Conservation (phyloP, 176 grass and related monocot genomes). For the Musa itinerans region DNA sequence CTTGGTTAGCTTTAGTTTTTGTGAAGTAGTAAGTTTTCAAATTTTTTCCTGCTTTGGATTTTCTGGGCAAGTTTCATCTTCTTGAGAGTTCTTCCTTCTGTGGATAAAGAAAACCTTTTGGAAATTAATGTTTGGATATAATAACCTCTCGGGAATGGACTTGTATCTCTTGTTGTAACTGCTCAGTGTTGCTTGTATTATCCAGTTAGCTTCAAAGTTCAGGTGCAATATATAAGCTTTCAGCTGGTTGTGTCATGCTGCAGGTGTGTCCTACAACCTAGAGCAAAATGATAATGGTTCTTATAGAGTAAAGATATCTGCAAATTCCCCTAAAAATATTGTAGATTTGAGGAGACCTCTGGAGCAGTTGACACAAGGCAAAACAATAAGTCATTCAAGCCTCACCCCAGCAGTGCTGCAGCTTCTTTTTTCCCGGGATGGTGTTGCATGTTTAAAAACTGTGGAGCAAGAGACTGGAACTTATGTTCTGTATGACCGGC, state of each 20-base stretch:
- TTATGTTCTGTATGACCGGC: slow-evolving; percentile 68
- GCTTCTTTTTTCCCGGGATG: slow-evolving; percentile 60
- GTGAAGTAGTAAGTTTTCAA: neutral
- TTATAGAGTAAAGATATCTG: slow-evolving; percentile 51
- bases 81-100: no score
- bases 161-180: neutral
- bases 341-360: slow-evolving; percentile 74
- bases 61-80: no score
- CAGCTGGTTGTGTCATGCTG: neutral
- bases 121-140: no score
- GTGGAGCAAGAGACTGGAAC: slow-evolving; percentile 67
- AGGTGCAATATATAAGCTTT: neutral
- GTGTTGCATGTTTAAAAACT: slow-evolving; percentile 41
- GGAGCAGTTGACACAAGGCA: slow-evolving; percentile 76
- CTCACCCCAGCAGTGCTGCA: slow-evolving; percentile 47
- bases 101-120: no score
- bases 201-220: neutral
- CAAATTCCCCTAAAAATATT: slow-evolving; percentile 82
- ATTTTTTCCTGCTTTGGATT: no score
- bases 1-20: neutral
- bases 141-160: no score
- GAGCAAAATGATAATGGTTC: slow-evolving; percentile 55
- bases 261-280: slow-evolving; percentile 67
- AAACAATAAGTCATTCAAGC: slow-evolving; percentile 59
- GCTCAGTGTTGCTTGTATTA: neutral